phyloP scores from a whole-genome alignment of 2,329 filamentous ascomycete species.

The Aureobasidium sp. region DNA sequence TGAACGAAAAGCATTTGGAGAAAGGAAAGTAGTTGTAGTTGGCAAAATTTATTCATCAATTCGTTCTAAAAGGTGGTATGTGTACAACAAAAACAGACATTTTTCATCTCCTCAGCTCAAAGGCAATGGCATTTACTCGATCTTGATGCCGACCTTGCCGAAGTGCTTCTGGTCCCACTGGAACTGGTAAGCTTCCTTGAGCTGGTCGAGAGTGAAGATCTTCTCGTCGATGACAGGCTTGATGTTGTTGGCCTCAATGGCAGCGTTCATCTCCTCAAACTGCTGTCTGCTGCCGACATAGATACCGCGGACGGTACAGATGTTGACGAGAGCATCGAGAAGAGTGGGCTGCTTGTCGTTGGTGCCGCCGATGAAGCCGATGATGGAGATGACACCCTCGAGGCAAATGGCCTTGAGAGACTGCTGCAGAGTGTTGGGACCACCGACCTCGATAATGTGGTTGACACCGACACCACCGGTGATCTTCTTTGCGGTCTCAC shows the following conservation, averaged over 20 bases:
- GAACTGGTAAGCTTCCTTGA: constrained; percentile 41
- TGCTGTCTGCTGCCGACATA: constrained; percentile 47
- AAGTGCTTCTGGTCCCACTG: constrained; percentile 41
- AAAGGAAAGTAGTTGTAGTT: neutral
- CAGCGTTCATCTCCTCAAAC: constrained; percentile 51
- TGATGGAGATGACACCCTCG: constrained; percentile 48
- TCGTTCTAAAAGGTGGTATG: constrained; percentile 2
- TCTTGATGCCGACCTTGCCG: constrained; percentile 33
- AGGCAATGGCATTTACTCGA: constrained; percentile 20
- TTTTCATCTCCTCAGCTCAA: neutral
- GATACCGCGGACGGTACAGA: constrained; percentile 49
- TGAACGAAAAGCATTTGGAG: neutral
- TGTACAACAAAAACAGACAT: neutral
- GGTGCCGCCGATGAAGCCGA: constrained; percentile 48
- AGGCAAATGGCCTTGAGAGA: constrained; percentile 33
- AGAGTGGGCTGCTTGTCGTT: constrained; percentile 42
- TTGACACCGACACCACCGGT: constrained; percentile 51
- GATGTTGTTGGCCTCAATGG: constrained; percentile 51
- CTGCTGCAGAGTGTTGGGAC: constrained; percentile 50
- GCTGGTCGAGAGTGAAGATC: constrained; percentile 44
- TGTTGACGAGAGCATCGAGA: constrained; percentile 40
- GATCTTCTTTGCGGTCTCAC: constrained; percentile 42
- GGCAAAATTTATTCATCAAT: neutral
- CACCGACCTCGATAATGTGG: constrained; percentile 58
- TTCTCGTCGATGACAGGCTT: constrained; percentile 51